Conservation (phyloP, 1,284 basidiomycete species). For the Tylopilus sp. region DNA sequence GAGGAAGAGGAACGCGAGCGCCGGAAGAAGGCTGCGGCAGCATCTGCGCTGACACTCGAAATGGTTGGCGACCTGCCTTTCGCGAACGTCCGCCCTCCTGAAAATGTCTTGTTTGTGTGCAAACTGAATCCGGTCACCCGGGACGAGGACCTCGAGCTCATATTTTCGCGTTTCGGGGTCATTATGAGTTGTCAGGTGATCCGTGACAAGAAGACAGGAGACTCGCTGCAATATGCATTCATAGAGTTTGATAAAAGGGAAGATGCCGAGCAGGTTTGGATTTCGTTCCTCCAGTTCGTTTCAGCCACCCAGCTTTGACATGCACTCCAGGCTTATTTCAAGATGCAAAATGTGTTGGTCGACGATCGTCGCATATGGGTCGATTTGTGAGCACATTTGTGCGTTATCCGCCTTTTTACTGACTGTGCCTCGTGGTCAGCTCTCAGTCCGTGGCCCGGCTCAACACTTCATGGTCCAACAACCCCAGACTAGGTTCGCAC, state of each 20-base stretch:
- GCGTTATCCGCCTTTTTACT: constrained; percentile 9
- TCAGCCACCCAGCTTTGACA: constrained; percentile 6
- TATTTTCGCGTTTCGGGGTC: constrained; percentile 92
- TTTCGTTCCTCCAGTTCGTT: background rate
- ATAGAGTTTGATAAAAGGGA: constrained; percentile 96
- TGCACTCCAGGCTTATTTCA: constrained; percentile 82
- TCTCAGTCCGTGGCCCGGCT: constrained; percentile 85
- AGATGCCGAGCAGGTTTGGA: constrained; percentile 83
- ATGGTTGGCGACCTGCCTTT: constrained; percentile 99
- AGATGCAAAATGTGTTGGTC: constrained; percentile 99
- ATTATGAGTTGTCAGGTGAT: constrained; percentile 99
- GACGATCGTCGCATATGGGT: constrained; percentile 99
- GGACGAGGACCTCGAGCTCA: constrained; percentile 95
- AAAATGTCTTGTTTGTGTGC: constrained; percentile 99
- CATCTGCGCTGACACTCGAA: constrained; percentile 94
- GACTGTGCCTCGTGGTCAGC: constrained; percentile 39
- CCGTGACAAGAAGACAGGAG: constrained; percentile 91
- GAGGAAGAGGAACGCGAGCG: constrained; percentile 79
- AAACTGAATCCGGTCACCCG: constrained; percentile 95
- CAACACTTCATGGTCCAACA: constrained; percentile 72
- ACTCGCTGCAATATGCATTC: constrained; percentile 97
- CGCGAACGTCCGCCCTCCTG: constrained; percentile 95
- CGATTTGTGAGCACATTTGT: constrained; percentile 63
- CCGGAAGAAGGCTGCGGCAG: constrained; percentile 82
- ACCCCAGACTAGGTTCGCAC: constrained; percentile 54